These are phyloP conservation scores for Globisporangium iwayamae DNA, from an alignment of 352 stramenopile genomes.

Conservation along the genomic window DNA sequence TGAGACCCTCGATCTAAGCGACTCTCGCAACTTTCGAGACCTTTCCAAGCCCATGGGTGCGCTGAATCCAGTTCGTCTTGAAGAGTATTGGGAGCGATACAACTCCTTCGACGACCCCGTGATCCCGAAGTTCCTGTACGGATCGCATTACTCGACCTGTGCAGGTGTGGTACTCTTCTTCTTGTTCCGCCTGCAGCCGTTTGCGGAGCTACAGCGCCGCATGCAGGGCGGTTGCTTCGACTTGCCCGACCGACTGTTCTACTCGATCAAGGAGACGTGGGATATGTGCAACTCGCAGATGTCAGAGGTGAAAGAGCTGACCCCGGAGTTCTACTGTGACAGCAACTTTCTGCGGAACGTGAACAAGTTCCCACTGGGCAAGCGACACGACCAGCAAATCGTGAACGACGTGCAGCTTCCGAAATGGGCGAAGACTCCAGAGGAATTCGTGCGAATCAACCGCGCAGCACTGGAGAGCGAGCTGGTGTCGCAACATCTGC, in stretches of 20 bases:
- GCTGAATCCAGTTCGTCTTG: slow-evolving; percentile 90
- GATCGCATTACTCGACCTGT: slow-evolving; percentile 96
- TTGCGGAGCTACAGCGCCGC: slow-evolving; percentile 94
- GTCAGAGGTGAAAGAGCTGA: slow-evolving; percentile 99
- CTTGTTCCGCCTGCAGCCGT: slow-evolving; percentile 97
- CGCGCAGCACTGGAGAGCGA: slow-evolving; percentile 97
- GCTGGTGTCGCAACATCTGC: slow-evolving; percentile 95
- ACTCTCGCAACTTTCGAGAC: slow-evolving; percentile 94
- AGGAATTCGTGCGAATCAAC: slow-evolving; percentile 96
- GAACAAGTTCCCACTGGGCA: slow-evolving; percentile 96
- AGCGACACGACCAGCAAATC: slow-evolving; percentile 58
- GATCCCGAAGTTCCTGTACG: slow-evolving; percentile 88
- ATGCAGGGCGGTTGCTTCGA: slow-evolving; percentile 98
- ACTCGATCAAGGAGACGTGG: slow-evolving; percentile 95
- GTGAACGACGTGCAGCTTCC: slow-evolving; percentile 96
- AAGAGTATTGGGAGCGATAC: slow-evolving; percentile 95
- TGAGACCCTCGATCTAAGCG: slow-evolving; percentile 67
- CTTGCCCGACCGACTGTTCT: slow-evolving; percentile 97
- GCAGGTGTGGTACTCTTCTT: slow-evolving; percentile 98
- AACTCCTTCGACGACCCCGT: slow-evolving; percentile 89
- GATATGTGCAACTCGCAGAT: slow-evolving; percentile 96
- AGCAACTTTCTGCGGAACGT: slow-evolving; percentile 95
- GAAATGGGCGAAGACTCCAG: slow-evolving; percentile 93
- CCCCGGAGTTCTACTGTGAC: slow-evolving; percentile 96
- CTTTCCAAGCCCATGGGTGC: slow-evolving; percentile 98